A percentile compares a stretch with the other conserved stretches of the same genome.
Evolutionary conservation across 2,329 filamentous ascomycete genomes (phyloP).

Genomic region (Colletotrichum trifolii): DNA sequence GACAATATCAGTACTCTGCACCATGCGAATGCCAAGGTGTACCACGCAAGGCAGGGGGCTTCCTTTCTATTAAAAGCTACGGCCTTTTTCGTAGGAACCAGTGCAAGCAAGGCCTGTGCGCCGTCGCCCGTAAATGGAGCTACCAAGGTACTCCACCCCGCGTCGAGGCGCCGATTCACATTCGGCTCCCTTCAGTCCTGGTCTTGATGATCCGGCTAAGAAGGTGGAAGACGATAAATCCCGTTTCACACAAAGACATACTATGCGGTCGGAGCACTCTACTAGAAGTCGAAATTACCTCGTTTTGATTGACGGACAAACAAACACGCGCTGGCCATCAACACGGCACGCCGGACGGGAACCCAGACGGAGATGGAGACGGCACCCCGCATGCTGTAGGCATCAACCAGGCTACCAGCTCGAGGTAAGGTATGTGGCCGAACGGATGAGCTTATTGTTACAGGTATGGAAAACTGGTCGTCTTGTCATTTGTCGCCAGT

Average conservation of each 20-base stretch:
- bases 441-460: too few relatives aligned
- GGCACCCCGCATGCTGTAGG: too few relatives aligned
- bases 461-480: too few relatives aligned
- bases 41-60: constrained; percentile 4
- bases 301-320: constrained; percentile 18
- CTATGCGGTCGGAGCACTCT: constrained; percentile 6
- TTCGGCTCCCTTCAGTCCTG: constrained; percentile 3
- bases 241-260: neutral
- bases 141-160: constrained; percentile 13
- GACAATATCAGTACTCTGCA: neutral
- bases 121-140: constrained; percentile 19
- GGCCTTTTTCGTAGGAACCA: neutral
- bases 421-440: too few relatives aligned
- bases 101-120: constrained; percentile 17
- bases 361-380: neutral
- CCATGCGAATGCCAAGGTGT: neutral
- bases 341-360: too few relatives aligned
- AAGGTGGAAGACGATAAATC: too few relatives aligned
- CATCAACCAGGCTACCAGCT: too few relatives aligned
- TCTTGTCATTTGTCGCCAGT: too few relatives aligned
- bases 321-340: constrained; percentile 6
- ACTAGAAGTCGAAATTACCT: constrained; percentile 3
- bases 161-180: constrained; percentile 20
- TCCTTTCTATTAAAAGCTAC: constrained; percentile 31
- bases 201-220: neutral